These are phyloP conservation scores for Cardamine resedifolia DNA, from an alignment of 345 rosid genomes.

Conservation along the genomic window DNA sequence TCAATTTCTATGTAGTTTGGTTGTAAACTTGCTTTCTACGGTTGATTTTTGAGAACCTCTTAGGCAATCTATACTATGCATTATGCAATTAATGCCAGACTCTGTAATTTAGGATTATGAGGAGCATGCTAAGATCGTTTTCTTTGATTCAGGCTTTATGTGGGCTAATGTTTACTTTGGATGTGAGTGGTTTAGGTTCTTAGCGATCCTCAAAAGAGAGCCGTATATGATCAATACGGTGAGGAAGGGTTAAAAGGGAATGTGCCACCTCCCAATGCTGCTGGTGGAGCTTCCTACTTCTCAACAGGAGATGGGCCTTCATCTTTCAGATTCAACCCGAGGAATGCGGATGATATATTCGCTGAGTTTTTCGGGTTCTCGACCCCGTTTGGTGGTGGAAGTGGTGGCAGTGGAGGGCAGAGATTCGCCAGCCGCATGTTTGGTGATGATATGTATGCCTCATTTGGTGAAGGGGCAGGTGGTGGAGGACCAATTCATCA, in stretches of 20 bases:
- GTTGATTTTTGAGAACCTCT: not conserved
- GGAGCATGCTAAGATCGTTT: not conserved
- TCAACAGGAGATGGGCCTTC: slow-evolving; percentile 69
- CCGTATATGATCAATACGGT: slow-evolving; percentile 68
- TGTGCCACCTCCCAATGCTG: slow-evolving; percentile 69
- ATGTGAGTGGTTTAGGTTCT: slow-evolving; percentile 52
- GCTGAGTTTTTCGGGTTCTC: slow-evolving; percentile 71
- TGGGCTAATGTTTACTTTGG: not conserved
- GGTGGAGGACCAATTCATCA: slow-evolving; percentile 45
- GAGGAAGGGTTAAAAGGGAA: slow-evolving; percentile 78
- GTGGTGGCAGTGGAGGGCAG: slow-evolving; percentile 46
- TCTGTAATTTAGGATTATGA: not conserved
- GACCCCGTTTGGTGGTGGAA: slow-evolving; percentile 51
- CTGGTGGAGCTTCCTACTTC: slow-evolving; percentile 70
- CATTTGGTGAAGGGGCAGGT: slow-evolving; percentile 57
- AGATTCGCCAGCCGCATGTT: slow-evolving; percentile 55
- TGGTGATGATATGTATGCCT: slow-evolving; percentile 57
- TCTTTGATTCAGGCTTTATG: not conserved
- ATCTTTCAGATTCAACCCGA: slow-evolving; percentile 59
- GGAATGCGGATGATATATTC: slow-evolving; percentile 67
- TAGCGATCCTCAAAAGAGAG: slow-evolving; percentile 82
- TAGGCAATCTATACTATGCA: not conserved
- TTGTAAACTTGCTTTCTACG: not conserved
- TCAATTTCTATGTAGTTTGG: not conserved
- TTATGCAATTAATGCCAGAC: not conserved